Evolutionary conservation across 768 basidiomycete species (phyloP).

Genomic region (Tylopilus balloui): DNA sequence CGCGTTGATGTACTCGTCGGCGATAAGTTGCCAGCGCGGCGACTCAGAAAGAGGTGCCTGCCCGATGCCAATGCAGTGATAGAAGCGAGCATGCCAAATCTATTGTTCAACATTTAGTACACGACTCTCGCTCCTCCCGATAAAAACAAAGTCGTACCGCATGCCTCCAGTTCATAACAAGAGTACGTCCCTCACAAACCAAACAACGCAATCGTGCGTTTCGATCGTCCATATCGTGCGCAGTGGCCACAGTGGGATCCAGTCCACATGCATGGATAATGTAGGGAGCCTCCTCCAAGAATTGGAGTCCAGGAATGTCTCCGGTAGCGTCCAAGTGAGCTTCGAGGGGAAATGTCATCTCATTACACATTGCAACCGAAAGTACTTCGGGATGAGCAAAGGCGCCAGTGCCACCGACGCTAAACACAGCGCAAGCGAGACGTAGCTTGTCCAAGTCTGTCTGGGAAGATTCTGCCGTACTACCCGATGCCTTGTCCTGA

Average conservation of each 20-base stretch:
- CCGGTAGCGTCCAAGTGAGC: background rate
- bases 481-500: background rate
- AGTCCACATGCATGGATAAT: constrained; percentile 11
- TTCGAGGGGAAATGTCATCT: background rate
- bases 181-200: background rate
- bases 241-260: constrained; percentile 10
- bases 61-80: constrained; percentile 4
- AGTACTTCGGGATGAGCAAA: constrained; percentile 1
- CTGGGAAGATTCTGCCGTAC: background rate
- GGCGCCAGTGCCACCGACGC: background rate
- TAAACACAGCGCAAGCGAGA: constrained; percentile 13
- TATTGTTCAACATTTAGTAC: background rate
- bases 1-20: constrained; percentile 3
- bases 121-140: background rate
- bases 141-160: constrained; percentile 3
- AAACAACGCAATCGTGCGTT: constrained; percentile 15
- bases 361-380: background rate
- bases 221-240: constrained; percentile 8
- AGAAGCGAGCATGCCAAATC: constrained; percentile 10
- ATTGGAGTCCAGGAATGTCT: background rate
- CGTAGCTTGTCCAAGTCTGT: background rate
- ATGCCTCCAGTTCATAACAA: constrained; percentile 11
- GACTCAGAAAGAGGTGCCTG: background rate
- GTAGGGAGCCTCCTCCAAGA: constrained; percentile 11
- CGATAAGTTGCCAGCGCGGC: constrained; percentile 9